Base-by-base conservation (phyloP, 1,139 yeast genomes). In the Pichia inconspicua region DNA sequence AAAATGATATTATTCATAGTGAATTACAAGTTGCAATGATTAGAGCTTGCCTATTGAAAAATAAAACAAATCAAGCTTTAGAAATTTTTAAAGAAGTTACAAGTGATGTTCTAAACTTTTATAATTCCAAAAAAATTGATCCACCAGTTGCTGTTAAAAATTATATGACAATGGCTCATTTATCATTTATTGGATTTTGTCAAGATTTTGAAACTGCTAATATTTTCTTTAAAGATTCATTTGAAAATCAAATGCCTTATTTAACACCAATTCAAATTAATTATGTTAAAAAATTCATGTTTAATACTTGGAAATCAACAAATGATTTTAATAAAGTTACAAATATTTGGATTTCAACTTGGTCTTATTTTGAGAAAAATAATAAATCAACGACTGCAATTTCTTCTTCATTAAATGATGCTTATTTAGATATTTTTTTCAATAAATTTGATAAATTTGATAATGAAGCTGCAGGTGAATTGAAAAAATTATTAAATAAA, bases 141-240 rank as follows among this genome's bases (percentile, higher is more conserved):
- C 61, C 62, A 19, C 56, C 63, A 14, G 50, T 55, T 14, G 57
- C 55, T 5, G 55, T 59, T n/a, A 55, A 52, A 41, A 72, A 77
- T 47, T 73, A 78, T 48, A 64, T 79, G 60, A 71, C 76, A 39
- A 84, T 82, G 61, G 80, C 84, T 46, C 95, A 85, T 66, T 74
- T 84, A 55, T 75, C 84, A 5, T 88, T 89, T 60, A 80, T 89
- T 59, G 95, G 95, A 45, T 81, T 80, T 55, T 84, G 92, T 64
- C 77, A 78, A 55, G 94, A 88, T 59, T 70, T 81, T 47, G 72
- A 73, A 36, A 80, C 88, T 44, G 87, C 96, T 4, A 77, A 76
- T 58, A 77, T 79, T 44, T 85, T 85, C 61, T 88, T 84, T 60
- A 79, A 80, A 54, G 82, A 82, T 60, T 89, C 89, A 0, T 66